Evolutionary conservation across 169 alveolate species (phyloP).

Genomic region (Cytauxzoon felis): DNA sequence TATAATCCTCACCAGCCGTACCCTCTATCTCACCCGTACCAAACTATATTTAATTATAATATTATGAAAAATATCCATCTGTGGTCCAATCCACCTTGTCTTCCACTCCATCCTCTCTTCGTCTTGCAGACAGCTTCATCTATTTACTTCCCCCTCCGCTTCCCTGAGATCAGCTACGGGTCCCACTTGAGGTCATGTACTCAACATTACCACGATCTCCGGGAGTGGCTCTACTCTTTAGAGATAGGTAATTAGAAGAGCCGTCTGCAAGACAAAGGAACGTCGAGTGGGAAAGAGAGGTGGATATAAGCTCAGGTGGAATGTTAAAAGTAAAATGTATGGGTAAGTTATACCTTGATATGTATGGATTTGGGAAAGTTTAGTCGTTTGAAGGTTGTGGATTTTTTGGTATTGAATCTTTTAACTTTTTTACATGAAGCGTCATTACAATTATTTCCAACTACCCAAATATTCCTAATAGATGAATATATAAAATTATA

Average conservation of each 20-base stretch:
- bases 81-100: background rate
- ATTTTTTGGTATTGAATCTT: slow-evolving; percentile 59
- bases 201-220: too few species aligned
- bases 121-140: too few species aligned
- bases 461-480: slow-evolving; percentile 74
- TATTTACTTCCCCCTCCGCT: too few species aligned
- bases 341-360: slow-evolving; percentile 45
- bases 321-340: background rate
- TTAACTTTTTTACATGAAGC: slow-evolving; percentile 70
- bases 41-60: slow-evolving; percentile 60
- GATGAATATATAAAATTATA: background rate
- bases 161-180: too few species aligned
- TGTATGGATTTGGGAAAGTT: slow-evolving; percentile 66
- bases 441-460: slow-evolving; percentile 70
- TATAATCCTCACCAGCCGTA: slow-evolving; percentile 71
- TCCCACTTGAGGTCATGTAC: too few species aligned
- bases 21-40: slow-evolving; percentile 86
- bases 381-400: slow-evolving; percentile 62
- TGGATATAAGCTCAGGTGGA: too few species aligned
- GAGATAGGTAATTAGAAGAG: too few species aligned
- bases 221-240: too few species aligned
- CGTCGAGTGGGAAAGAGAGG: too few species aligned
- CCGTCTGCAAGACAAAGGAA: too few species aligned
- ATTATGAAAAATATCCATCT: background rate
- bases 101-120: background rate